phyloP scores from a whole-genome alignment of 129 eudicot genomes.

The Heracleum sosnowskyi region DNA sequence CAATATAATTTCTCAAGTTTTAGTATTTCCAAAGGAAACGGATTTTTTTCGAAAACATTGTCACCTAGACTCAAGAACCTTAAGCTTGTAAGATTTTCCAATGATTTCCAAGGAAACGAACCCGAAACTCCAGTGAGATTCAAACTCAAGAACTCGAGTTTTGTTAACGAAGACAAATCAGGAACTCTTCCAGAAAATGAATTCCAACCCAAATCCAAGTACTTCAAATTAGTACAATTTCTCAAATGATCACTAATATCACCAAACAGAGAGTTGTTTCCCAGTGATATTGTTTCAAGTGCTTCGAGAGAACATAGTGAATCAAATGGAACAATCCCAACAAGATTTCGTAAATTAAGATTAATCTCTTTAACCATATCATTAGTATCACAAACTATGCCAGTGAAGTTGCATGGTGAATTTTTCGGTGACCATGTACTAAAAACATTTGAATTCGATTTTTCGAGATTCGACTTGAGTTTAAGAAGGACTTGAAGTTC shows the following conservation, averaged over 20 bases:
- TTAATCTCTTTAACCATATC: constrained; percentile 38
- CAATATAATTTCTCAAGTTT: constrained; percentile 32
- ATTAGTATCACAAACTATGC: constrained; percentile 30
- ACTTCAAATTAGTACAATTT: constrained; percentile 35
- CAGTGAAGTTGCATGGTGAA: constrained; percentile 45
- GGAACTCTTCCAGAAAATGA: constrained; percentile 42
- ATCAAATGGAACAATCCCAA: constrained; percentile 41
- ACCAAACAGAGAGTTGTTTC: constrained; percentile 42
- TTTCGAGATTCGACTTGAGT: constrained; percentile 39
- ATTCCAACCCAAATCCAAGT: constrained; percentile 47
- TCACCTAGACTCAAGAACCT: constrained; percentile 53
- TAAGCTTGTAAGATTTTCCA: constrained; percentile 34
- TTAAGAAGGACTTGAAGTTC: constrained; percentile 36
- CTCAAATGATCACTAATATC: constrained; percentile 31
- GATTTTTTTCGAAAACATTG: constrained; percentile 39
- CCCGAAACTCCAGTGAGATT: constrained; percentile 43
- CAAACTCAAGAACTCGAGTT: constrained; percentile 33
- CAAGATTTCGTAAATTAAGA: constrained; percentile 27
- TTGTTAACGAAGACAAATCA: constrained; percentile 33
- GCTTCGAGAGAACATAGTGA: constrained; percentile 41
- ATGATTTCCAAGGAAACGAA: constrained; percentile 49
- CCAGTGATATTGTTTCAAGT: constrained; percentile 40
- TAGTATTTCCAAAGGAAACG: constrained; percentile 47
- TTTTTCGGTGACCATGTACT: constrained; percentile 34
- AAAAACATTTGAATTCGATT: constrained; percentile 20